A percentile compares a stretch with the other conserved stretches of the same genome.
phyloP scores from a whole-genome alignment of 2,329 filamentous ascomycete species.

The Magnaporthiopsis poae region DNA sequence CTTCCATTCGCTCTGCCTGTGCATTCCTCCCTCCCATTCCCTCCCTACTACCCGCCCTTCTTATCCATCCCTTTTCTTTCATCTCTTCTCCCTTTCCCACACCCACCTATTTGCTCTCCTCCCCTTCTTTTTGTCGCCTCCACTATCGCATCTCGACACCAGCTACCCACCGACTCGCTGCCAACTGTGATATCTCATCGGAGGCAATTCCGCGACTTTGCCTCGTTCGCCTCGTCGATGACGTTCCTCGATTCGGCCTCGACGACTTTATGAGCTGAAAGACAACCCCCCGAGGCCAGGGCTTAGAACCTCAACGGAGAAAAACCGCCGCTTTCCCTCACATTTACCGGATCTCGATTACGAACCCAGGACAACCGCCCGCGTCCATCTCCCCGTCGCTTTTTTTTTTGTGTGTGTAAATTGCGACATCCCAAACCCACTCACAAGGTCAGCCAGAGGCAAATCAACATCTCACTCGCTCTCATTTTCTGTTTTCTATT shows the following conservation, averaged over 20 bases:
- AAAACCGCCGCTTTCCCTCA: background rate
- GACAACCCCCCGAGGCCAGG: background rate
- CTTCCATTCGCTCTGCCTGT: conserved; percentile 7
- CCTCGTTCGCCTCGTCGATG: background rate
- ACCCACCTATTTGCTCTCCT: conserved; percentile 6
- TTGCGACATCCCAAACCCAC: background rate
- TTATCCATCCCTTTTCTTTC: conserved; percentile 2
- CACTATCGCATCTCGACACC: background rate
- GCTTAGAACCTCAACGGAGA: background rate
- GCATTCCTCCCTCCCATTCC: conserved; percentile 2
- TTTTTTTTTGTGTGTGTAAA: background rate
- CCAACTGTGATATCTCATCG: background rate
- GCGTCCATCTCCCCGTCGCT: background rate
- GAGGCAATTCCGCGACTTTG: background rate
- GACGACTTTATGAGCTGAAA: background rate
- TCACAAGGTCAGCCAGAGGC: background rate
- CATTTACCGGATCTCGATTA: background rate
- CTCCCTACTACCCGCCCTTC: background rate
- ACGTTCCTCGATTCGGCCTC: background rate
- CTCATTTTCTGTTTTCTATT: background rate
- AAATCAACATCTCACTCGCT: background rate
- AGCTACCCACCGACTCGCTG: background rate
- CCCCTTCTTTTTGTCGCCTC: background rate
- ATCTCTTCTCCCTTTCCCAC: conserved; percentile 5
- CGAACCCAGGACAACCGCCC: background rate